These are phyloP conservation scores for Puccinia polysora DNA, from an alignment of 1,284 basidiomycete species.

Conservation along the genomic window DNA sequence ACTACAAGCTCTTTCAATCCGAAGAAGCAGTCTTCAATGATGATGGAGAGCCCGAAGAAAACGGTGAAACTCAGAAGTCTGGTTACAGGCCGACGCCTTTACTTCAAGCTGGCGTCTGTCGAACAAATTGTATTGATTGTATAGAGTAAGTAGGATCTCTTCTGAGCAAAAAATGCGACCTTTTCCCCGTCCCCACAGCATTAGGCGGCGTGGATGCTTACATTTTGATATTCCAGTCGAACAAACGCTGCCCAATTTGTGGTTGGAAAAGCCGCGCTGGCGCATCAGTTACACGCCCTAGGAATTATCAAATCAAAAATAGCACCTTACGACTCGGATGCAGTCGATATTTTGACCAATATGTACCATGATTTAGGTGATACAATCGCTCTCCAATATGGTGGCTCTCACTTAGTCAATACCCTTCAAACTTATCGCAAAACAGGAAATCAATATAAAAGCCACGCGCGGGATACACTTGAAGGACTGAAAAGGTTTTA, in stretches of 20 bases:
- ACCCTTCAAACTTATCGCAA: conserved; percentile 93
- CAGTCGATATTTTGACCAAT: conserved; percentile 93
- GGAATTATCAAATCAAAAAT: conserved; percentile 79
- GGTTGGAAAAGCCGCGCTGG: conserved; percentile 89
- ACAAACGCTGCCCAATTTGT: conserved; percentile 98
- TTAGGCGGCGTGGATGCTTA: too few species aligned
- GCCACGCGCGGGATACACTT: conserved; percentile 93
- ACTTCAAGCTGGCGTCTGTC: conserved; percentile 83
- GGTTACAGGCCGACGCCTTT: conserved; percentile 54
- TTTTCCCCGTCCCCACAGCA: too few species aligned
- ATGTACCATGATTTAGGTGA: conserved; percentile 99
- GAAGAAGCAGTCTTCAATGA: conserved; percentile 44
- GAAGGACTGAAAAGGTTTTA: conserved; percentile 95
- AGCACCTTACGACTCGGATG: conserved; percentile 87
- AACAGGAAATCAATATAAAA: conserved; percentile 89
- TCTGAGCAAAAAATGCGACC: too few species aligned
- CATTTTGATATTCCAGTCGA: conserved; percentile 54
- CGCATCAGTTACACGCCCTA: conserved; percentile 90
- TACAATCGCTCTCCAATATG: conserved; percentile 92
- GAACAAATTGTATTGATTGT: conserved; percentile 86
- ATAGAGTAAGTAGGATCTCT: conserved; percentile 67
- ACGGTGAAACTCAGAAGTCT: conserved; percentile 66
- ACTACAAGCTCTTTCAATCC: conserved; percentile 45
- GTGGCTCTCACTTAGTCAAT: conserved; percentile 91
- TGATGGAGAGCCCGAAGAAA: conserved; percentile 59